A percentile compares a stretch with the other conserved stretches of the same genome.
Conservation (phyloP, 108 stramenopile species). For the Pelagomonas calceolata region DNA sequence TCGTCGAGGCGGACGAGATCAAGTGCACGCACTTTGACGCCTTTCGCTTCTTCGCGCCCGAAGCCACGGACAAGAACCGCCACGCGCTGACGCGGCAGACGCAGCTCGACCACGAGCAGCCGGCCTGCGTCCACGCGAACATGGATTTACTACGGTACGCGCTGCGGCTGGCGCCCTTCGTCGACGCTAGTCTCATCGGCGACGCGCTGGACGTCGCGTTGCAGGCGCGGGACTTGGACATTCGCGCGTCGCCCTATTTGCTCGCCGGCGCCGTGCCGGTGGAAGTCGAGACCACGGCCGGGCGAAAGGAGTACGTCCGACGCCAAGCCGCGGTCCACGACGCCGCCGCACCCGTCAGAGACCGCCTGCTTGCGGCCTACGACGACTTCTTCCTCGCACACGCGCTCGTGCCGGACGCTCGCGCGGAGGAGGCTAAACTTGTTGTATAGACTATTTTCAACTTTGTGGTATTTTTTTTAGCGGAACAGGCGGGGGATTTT, state of each 20-base stretch:
- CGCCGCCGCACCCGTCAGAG: conserved; percentile 18
- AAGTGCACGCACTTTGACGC: conserved; percentile 88
- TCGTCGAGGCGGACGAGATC: conserved; percentile 67
- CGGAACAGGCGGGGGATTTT: too few relatives aligned
- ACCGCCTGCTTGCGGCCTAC: conserved; percentile 17
- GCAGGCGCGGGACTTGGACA: conserved; percentile 64
- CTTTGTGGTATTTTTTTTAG: too few relatives aligned
- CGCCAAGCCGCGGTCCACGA: conserved; percentile 19
- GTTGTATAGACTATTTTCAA: too few relatives aligned
- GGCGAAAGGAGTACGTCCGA: conserved; percentile 52
- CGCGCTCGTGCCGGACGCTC: too few relatives aligned
- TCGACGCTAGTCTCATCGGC: conserved; percentile 43
- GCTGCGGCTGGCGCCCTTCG: conserved; percentile 57
- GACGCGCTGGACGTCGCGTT: conserved; percentile 56
- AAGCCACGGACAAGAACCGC: conserved; percentile 23
- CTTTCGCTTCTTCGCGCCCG: conserved; percentile 71
- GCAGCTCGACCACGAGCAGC: conserved; percentile 57
- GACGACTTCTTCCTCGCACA: conserved; percentile 3
- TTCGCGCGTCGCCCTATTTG: conserved; percentile 83
- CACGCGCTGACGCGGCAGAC: conserved; percentile 23
- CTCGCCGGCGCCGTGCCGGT: conserved; percentile 37
- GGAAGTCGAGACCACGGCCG: conserved; percentile 68
- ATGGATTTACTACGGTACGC: conserved; percentile 89
- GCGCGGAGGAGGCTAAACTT: too few relatives aligned
- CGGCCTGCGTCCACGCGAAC: conserved; percentile 76